A percentile compares a stretch with the other conserved stretches of the same genome.
These are phyloP conservation scores for Chrysochromulina parva DNA, from an alignment of 78 protist genomes.

Conservation along the genomic window DNA sequence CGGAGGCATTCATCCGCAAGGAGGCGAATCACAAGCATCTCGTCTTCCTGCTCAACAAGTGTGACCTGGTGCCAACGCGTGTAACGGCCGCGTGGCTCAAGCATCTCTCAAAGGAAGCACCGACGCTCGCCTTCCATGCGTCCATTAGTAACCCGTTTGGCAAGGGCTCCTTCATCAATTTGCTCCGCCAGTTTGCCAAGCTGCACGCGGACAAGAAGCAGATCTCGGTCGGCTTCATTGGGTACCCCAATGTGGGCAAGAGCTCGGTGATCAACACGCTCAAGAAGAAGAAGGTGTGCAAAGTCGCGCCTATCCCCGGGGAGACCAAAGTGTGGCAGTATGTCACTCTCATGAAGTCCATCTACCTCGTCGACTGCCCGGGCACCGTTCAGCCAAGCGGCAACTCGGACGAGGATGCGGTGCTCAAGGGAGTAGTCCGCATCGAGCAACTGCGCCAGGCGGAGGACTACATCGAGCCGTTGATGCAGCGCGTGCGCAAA, in stretches of 20 bases:
- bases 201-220: conserved; percentile 90
- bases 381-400: conserved; percentile 82
- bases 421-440: conserved; percentile 85
- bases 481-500: conserved; percentile 76
- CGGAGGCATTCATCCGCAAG: conserved; percentile 37
- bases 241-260: conserved; percentile 95
- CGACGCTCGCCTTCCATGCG: conserved; percentile 99
- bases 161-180: conserved; percentile 83
- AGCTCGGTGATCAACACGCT: conserved; percentile 96
- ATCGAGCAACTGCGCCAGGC: conserved; percentile 77
- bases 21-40: conserved; percentile 94
- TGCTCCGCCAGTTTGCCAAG: conserved; percentile 61
- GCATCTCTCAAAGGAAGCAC: conserved; percentile 83
- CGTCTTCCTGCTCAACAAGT: conserved; percentile 97
- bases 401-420: conserved; percentile 78
- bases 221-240: conserved; percentile 96
- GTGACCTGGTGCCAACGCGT: conserved; percentile 98
- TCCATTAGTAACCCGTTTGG: conserved; percentile 96
- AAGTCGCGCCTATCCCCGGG: conserved; percentile 98
- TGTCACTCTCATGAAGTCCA: conserved; percentile 87
- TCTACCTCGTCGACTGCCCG: conserved; percentile 99
- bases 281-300: conserved; percentile 80
- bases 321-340: conserved; percentile 99
- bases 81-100: conserved; percentile 68
- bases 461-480: conserved; percentile 64